phyloP scores from a whole-genome alignment of 169 alveolate species.

The Sarcocystis neurona region DNA sequence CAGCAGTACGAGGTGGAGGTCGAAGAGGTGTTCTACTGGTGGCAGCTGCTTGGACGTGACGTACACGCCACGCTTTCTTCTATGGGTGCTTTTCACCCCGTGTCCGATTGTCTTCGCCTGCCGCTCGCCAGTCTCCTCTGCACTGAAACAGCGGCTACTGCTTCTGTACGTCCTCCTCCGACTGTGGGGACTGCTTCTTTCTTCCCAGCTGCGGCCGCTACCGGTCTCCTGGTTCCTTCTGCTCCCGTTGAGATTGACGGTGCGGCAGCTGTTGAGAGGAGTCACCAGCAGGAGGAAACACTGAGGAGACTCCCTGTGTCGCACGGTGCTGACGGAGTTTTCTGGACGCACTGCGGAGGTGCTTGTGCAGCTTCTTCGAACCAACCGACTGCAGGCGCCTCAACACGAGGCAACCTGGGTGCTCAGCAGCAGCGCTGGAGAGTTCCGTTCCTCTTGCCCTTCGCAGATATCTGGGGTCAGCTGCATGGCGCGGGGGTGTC shows the following conservation, averaged over 20 bases:
- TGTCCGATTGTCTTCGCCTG: conserved; percentile 34
- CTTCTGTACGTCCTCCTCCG: not conserved
- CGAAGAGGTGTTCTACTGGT: conserved; percentile 60
- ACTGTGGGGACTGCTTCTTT: not conserved
- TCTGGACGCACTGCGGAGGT: too few species aligned
- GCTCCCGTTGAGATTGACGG: not conserved
- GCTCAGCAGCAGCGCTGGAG: too few species aligned
- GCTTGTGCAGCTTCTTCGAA: too few species aligned
- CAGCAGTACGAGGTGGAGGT: conserved; percentile 44
- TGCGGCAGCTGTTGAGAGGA: too few species aligned
- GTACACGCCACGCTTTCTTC: conserved; percentile 21
- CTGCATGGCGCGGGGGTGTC: too few species aligned
- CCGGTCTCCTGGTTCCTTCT: not conserved
- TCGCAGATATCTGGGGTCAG: too few species aligned
- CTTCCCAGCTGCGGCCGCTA: not conserved
- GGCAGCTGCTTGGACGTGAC: conserved; percentile 61
- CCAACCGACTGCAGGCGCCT: too few species aligned
- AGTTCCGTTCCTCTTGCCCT: too few species aligned
- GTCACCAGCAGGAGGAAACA: too few species aligned
- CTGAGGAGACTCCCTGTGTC: too few species aligned
- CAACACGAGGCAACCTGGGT: too few species aligned
- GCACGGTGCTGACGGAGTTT: too few species aligned
- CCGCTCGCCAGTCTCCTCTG: conserved; percentile 54
- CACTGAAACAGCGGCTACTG: not conserved
- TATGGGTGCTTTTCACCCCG: conserved; percentile 38